Evolutionary conservation across 2,329 filamentous ascomycete species (phyloP), one percentile per base, ranked within the genome.

Genomic region (Tolypocladium guangdongense): DNA sequence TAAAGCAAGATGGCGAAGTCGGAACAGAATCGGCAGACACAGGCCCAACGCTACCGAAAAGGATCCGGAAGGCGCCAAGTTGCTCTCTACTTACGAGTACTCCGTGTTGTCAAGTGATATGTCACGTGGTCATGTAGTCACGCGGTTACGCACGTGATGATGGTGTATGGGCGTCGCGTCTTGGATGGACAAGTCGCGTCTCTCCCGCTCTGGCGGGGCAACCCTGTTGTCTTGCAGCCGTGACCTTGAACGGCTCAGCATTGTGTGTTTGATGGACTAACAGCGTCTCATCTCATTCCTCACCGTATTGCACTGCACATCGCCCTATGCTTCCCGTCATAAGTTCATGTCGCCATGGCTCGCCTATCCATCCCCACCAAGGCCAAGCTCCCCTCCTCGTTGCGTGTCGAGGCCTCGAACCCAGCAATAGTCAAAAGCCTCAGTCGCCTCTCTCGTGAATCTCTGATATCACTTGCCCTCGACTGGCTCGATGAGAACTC

Each of bases 401-500:
- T 90, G 58, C 83, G 83, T 60, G 78, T 92, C 63, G 78, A 83
- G 54, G 74, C 86, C 10, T 74, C 79, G 55, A 86, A 85, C 63
- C 73, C 80, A 47, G 75, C 82, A 33, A 78, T 90, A 49, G 67
- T 78, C 58, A 89, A 87, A 66, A 76, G 80, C 41, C 76, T 95
- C 49, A 78, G 75, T 56, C 84, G 84, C 52, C 77, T 95, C 20
- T 86, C 88, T 2, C 83, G 89, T 50, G 73, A 83, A 48, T 83
- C 87, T 0, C 78, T 95, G 24, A 71, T 93, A 30, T 80, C 83
- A 0, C 77, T 95, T 10, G 86, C 80, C 0, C 76, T 90, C 24
- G 79, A 86, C 71, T 95, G 90, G 90, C 81, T 95, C 3, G 81
- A 86, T 54, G 80, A 85, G 49, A 74, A 77, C 57, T 84, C 87